Conservation (phyloP, 2,329 filamentous ascomycete genomes). For the Diaporthe destruens region DNA sequence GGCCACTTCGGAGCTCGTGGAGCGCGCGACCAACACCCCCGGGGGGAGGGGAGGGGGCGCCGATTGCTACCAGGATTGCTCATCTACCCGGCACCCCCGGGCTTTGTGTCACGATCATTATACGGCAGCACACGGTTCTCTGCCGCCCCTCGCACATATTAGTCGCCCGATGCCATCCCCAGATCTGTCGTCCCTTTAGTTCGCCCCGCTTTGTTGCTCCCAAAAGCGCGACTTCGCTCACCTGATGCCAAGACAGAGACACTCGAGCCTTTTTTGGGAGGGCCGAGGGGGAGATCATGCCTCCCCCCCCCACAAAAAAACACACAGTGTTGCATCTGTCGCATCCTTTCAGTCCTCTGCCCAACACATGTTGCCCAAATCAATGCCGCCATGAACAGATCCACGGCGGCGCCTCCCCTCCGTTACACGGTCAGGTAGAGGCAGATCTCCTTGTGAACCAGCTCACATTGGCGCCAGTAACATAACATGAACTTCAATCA, state of each 20-base stretch:
- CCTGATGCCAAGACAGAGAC: neutral
- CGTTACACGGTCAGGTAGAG: too few relatives aligned
- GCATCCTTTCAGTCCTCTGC: neutral
- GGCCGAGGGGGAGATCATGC: too few relatives aligned
- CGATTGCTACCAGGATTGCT: neutral
- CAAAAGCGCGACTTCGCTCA: neutral
- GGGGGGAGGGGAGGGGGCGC: too few relatives aligned
- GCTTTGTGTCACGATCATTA: neutral
- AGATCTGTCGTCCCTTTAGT: neutral
- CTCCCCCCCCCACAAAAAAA: neutral
- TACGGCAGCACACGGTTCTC: neutral
- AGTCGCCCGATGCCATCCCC: neutral
- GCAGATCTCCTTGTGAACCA: too few relatives aligned
- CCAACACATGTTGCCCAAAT: neutral
- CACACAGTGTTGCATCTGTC: too few relatives aligned
- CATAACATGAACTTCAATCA: neutral
- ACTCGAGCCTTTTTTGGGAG: neutral
- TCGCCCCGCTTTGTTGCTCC: neutral
- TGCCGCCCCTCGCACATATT: constrained; percentile 6
- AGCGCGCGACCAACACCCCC: constrained; percentile 16
- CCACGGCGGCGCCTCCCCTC: neutral
- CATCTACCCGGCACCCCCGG: constrained; percentile 12
- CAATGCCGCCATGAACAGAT: neutral
- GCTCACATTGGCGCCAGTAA: neutral
- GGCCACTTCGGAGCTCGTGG: constrained; percentile 21